phyloP scores from a whole-genome alignment of 2,329 filamentous ascomycete genomes.

The Clarireedia paspali region DNA sequence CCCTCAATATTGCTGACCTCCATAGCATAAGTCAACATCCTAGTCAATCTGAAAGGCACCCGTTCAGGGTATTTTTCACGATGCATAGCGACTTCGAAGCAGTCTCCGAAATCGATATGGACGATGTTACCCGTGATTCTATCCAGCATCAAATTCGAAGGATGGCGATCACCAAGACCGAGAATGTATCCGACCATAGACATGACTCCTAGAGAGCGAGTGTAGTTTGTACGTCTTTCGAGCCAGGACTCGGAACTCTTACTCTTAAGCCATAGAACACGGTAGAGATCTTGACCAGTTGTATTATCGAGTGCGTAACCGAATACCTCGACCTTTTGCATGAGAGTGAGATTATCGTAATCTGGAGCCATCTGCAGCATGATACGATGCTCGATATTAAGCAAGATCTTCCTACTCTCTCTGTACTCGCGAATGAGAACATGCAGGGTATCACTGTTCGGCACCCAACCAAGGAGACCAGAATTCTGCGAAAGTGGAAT shows the following conservation, averaged over 20 bases:
- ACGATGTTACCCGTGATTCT: constrained; percentile 93
- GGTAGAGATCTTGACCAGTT: constrained; percentile 95
- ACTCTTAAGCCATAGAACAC: constrained; percentile 96
- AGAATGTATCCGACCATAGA: constrained; percentile 99
- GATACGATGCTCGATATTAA: constrained; percentile 98
- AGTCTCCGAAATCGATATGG: constrained; percentile 98
- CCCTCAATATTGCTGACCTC: constrained; percentile 99
- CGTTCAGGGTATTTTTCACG: constrained; percentile 97
- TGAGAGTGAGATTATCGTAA: constrained; percentile 95
- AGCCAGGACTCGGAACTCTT: constrained; percentile 98
- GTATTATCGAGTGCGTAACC: constrained; percentile 99
- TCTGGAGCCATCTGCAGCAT: constrained; percentile 99
- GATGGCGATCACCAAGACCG: constrained; percentile 90
- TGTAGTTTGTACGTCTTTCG: constrained; percentile 97
- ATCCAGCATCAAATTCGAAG: constrained; percentile 96
- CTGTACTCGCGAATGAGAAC: constrained; percentile 96
- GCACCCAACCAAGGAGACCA: constrained; percentile 91
- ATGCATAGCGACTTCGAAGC: constrained; percentile 99
- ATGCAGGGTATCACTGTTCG: constrained; percentile 94
- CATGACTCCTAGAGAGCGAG: constrained; percentile 94
- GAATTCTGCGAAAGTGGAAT: constrained; percentile 96
- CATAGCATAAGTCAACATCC: constrained; percentile 99
- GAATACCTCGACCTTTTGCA: constrained; percentile 99
- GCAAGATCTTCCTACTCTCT: constrained; percentile 90
- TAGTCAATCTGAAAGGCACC: constrained; percentile 93